A percentile compares a stretch with the other conserved stretches of the same genome.
These are phyloP conservation scores for Quercus lobata DNA, from an alignment of 331 rosid species.

Conservation along the genomic window DNA sequence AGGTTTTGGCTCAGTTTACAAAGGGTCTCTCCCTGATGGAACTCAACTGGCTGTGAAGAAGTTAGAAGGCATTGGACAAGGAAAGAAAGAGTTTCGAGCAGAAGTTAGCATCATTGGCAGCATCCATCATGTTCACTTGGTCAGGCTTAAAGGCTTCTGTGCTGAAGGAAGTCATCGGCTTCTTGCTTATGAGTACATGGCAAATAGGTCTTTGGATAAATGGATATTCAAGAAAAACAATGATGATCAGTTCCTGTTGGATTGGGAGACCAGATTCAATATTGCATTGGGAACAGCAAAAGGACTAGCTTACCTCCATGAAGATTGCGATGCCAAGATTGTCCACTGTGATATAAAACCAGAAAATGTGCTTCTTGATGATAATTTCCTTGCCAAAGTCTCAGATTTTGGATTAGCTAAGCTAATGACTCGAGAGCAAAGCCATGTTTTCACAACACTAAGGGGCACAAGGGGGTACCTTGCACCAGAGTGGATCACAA, in stretches of 20 bases:
- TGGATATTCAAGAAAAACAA: constrained; percentile 60
- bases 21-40: constrained; percentile 71
- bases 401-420: constrained; percentile 70
- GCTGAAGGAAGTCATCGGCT: constrained; percentile 81
- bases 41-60: constrained; percentile 81
- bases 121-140: constrained; percentile 88
- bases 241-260: constrained; percentile 42
- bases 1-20: constrained; percentile 90
- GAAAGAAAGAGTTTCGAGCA: constrained; percentile 95
- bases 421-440: constrained; percentile 66
- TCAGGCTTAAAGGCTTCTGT: constrained; percentile 76
- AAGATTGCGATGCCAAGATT: constrained; percentile 66
- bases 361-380: constrained; percentile 67
- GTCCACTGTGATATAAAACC: constrained; percentile 73
- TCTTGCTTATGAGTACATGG: constrained; percentile 84
- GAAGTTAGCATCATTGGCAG: constrained; percentile 96
- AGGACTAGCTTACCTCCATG: constrained; percentile 67
- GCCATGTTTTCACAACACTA: constrained; percentile 66
- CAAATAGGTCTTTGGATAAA: constrained; percentile 59
- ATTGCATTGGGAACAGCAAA: constrained; percentile 71
- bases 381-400: constrained; percentile 52
- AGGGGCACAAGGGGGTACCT: constrained; percentile 73
- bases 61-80: constrained; percentile 84
- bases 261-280: constrained; percentile 62
- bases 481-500: constrained; percentile 78